phyloP scores from a whole-genome alignment of 441 rosid genomes.

The Populus hybrid region DNA sequence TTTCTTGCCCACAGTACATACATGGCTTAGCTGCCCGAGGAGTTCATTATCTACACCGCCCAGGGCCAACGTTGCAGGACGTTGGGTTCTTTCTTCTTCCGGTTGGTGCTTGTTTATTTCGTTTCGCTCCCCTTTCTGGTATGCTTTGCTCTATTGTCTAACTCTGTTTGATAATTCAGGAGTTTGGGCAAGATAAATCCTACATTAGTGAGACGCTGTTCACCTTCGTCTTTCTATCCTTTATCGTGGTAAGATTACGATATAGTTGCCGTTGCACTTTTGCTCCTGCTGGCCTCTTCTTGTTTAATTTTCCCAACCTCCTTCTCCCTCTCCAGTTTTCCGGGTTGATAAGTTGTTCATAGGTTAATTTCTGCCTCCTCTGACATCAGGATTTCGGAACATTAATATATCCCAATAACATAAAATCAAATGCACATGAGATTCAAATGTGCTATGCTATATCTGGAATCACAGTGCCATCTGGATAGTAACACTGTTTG shows the following conservation, averaged over 20 bases:
- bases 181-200: slow-evolving; percentile 93
- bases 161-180: slow-evolving; percentile 41
- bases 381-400: background rate
- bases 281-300: background rate
- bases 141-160: slow-evolving; percentile 2
- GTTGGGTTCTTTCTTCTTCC: slow-evolving; percentile 86
- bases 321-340: background rate
- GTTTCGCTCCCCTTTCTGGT: background rate
- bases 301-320: background rate
- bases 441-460: background rate
- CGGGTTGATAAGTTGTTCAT: background rate
- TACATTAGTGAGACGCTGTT: slow-evolving; percentile 90
- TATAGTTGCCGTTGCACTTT: background rate
- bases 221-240: slow-evolving; percentile 61
- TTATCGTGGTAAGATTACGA: slow-evolving; percentile 61
- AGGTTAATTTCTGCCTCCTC: background rate
- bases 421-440: background rate
- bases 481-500: background rate
- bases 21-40: slow-evolving; percentile 98
- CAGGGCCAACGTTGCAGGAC: slow-evolving; percentile 87
- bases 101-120: slow-evolving; percentile 39
- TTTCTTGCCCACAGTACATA: slow-evolving; percentile 59
- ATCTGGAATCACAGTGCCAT: background rate
- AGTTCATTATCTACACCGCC: slow-evolving; percentile 88
- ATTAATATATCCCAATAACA: background rate